A percentile compares a stretch with the other conserved stretches of the same genome.
phyloP scores from a whole-genome alignment of 768 basidiomycete species.

The Thelephora ganbajun region DNA sequence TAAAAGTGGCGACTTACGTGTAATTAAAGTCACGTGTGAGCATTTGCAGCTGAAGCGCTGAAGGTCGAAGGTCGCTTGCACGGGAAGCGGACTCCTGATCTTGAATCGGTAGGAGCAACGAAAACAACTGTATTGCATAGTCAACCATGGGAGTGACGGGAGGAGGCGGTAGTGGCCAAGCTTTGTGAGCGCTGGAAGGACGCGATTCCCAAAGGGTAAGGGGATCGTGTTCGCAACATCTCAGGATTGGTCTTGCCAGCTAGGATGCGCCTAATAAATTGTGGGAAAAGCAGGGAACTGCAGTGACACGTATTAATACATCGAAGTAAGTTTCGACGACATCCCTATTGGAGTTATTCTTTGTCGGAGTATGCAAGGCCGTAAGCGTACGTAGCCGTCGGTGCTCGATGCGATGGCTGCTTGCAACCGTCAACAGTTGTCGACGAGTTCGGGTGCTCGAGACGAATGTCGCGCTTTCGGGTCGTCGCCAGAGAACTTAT shows the following conservation, averaged over 20 bases:
- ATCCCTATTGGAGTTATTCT: slow-evolving; percentile 58
- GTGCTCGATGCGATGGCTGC: slow-evolving; percentile 80
- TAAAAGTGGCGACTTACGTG: no score
- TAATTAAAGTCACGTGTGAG: no score
- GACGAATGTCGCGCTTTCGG: no score
- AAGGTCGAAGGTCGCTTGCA: no score
- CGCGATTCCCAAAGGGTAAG: slow-evolving; percentile 50
- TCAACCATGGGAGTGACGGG: slow-evolving; percentile 76
- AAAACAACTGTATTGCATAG: slow-evolving; percentile 78
- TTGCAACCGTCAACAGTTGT: slow-evolving; percentile 79
- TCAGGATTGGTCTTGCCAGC: slow-evolving; percentile 67
- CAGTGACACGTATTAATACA: slow-evolving; percentile 38
- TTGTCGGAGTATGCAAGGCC: slow-evolving; percentile 52
- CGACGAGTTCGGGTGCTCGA: no score
- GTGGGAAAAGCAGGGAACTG: not conserved
- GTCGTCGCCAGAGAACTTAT: no score
- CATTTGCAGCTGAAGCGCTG: no score
- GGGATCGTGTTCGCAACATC: slow-evolving; percentile 79
- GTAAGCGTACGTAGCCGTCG: slow-evolving; percentile 87
- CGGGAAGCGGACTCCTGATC: slow-evolving; percentile 44
- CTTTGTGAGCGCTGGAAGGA: slow-evolving; percentile 22
- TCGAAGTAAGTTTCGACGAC: slow-evolving; percentile 72
- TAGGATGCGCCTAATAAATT: slow-evolving; percentile 15
- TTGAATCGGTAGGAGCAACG: slow-evolving; percentile 66
- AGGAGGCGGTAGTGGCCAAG: slow-evolving; percentile 55